phyloP scores from a whole-genome alignment of 441 rosid species.

The Gossypium gossypioides region DNA sequence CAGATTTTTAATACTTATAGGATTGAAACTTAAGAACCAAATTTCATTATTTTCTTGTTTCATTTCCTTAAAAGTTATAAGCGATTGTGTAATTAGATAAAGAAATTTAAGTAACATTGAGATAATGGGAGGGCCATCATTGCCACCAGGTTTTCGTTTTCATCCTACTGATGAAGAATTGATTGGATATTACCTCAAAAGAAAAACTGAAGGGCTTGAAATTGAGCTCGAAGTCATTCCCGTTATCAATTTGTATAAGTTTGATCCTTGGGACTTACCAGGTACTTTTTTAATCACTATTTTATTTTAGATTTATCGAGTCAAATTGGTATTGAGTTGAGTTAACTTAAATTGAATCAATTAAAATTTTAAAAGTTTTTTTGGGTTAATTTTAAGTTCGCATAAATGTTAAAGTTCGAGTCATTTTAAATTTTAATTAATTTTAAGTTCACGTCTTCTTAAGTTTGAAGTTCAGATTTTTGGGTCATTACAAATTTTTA shows the following conservation, averaged over 20 bases:
- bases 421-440: too few species aligned
- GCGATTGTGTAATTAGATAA: background rate
- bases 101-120: slow-evolving; percentile 6
- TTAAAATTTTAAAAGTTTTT: too few species aligned
- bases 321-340: background rate
- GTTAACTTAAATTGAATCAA: too few species aligned
- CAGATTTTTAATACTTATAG: slow-evolving; percentile 59
- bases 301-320: background rate
- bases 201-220: slow-evolving; percentile 56
- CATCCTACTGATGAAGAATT: slow-evolving; percentile 69
- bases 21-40: slow-evolving; percentile 33
- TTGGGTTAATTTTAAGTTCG: too few species aligned
- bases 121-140: slow-evolving; percentile 51
- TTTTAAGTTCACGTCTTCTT: too few species aligned
- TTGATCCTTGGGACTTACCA: slow-evolving; percentile 91
- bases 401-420: too few species aligned
- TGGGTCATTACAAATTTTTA: too few species aligned
- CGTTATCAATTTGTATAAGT: slow-evolving; percentile 65
- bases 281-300: slow-evolving; percentile 27
- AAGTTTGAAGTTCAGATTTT: too few species aligned
- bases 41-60: background rate
- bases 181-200: slow-evolving; percentile 51
- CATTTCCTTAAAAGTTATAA: background rate
- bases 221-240: slow-evolving; percentile 83
- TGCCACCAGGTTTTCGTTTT: slow-evolving; percentile 80